phyloP scores from a whole-genome alignment of 306 rosid species.

The cucumber (Cucumis sativus) region Cucumber_9930_V3 NC_026658.2:3413501-3414000 shows the following conservation, averaged over 20 bases:
- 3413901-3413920: neutral
- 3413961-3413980: too few relatives aligned
- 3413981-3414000: too few relatives aligned
- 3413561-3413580: slow-evolving; percentile 41
- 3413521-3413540: slow-evolving; percentile 23
- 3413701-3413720: neutral
- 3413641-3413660: neutral
- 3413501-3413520: slow-evolving; percentile 26
- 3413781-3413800: neutral
- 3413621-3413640: slow-evolving; percentile 35
- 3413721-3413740: neutral
- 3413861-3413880: neutral
- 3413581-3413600: slow-evolving; percentile 32
- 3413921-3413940: neutral
- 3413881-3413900: neutral
- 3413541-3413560: slow-evolving; percentile 48
- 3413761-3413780: neutral
- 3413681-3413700: neutral
- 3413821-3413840: neutral
- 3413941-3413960: too few relatives aligned
- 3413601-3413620: slow-evolving; percentile 27
- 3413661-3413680: neutral
- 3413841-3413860: neutral
- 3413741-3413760: neutral
- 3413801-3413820: neutral